Evolutionary conservation across 2,329 filamentous ascomycete species (phyloP).

Genomic region (Zymoseptoria passerinii): DNA sequence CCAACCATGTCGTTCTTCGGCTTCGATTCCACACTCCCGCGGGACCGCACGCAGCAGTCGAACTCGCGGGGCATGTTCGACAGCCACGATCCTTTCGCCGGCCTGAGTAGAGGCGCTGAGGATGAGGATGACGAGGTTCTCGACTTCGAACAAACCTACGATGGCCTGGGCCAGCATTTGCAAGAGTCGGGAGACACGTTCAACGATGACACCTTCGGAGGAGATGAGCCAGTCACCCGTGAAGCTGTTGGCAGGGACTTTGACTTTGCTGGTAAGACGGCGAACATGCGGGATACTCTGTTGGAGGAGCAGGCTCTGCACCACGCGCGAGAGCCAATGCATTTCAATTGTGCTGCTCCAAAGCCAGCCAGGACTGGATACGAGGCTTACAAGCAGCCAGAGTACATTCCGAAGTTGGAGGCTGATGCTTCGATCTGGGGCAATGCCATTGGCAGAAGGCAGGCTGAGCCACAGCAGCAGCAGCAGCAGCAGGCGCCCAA

Average conservation of each 20-base stretch:
- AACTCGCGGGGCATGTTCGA: constrained; percentile 57
- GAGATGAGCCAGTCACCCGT: constrained; percentile 38
- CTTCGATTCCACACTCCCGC: constrained; percentile 63
- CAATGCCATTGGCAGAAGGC: constrained; percentile 53
- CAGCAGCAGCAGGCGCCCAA: constrained; percentile 47
- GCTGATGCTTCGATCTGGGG: constrained; percentile 93
- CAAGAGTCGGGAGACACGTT: constrained; percentile 88
- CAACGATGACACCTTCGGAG: constrained; percentile 88
- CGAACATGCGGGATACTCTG: constrained; percentile 74
- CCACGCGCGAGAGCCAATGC: constrained; percentile 60
- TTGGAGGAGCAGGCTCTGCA: constrained; percentile 86
- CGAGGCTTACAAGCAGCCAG: constrained; percentile 79
- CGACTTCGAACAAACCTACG: constrained; percentile 96
- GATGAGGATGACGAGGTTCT: constrained; percentile 55
- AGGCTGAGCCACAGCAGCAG: constrained; percentile 27
- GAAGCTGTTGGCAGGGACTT: constrained; percentile 77
- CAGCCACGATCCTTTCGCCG: constrained; percentile 76
- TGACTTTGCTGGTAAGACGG: constrained; percentile 91
- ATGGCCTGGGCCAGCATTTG: constrained; percentile 82
- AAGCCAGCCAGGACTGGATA: constrained; percentile 73
- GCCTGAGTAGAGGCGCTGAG: constrained; percentile 51
- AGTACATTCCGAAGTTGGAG: constrained; percentile 80
- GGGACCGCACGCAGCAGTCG: constrained; percentile 54
- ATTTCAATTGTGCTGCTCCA: constrained; percentile 37
- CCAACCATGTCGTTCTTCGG: constrained; percentile 75